Evolutionary conservation across 345 rosid species (phyloP), one percentile per base, ranked within the genome.

Genomic region (Theobroma cacao): DNA sequence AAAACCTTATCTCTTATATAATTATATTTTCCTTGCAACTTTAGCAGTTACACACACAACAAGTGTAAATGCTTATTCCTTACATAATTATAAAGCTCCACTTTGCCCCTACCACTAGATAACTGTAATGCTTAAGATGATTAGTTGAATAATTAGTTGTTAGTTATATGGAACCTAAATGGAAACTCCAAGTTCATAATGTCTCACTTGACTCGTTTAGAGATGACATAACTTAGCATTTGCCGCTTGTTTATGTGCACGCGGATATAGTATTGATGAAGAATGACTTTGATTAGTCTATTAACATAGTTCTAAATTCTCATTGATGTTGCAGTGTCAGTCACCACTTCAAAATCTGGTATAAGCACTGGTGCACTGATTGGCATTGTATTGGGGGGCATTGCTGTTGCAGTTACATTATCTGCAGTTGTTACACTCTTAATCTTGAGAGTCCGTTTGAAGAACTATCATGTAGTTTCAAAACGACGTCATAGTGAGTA

Each of bases 391-490:
- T 41, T 94, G 64, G 99, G 97, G 58, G 74, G 89, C 53, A 87
- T 89, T 76, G 98, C 94, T 13, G 90, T 72, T 79, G 91, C 97
- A 26, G 91, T 89, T 79, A 80, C 85, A 17, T 18, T 96, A 81
- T 91, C 97, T 7, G 97, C 94, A 62, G 75, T 92, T 48, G 80
- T 96, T 81, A 77, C 94, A 31, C 80, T 94, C 79, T 70, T 94
- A 73, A 88, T 96, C 58, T 55, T 90, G 85, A 94, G 82, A 78
- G 26, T 41, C 40, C 88, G 81, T 65, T 41, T 85, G 79, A 89
- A 77, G 86, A 75, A 89, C 38, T 85, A 85, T 64, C 81, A 14
- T 50, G 78, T 75, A 33, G 52, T 88, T 85, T 82, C 93, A 53
- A 90, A 82, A 80, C 87, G 76, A 76, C 89, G 87, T 41, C 87